Base-by-base conservation (phyloP, 2,329 filamentous ascomycete species). In the Microdochium trichocladiopsis region DNA sequence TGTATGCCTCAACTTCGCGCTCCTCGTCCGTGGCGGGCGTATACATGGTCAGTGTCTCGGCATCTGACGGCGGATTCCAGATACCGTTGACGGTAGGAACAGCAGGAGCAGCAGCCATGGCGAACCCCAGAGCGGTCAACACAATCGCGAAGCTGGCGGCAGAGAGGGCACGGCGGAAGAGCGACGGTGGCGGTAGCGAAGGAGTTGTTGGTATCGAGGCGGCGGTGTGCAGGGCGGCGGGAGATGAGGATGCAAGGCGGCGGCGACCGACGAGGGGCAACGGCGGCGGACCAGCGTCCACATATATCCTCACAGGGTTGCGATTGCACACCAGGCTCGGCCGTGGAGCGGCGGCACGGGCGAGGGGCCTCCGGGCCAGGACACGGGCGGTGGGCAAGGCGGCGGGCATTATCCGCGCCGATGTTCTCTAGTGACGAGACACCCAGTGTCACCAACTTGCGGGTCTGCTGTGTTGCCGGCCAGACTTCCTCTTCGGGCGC, bases 31-130 rank as follows among this genome's bases (percentile, higher is more conserved):
- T 80, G 28, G 69, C 66, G 14, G 82, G 81, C 3, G 69, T 69
- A 73, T 83, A 96, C 58, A 87, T 74, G 4, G 69, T 66, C 55
- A 94, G 78, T 22, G 87, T 88, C 60, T 95, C 88, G 61, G 81
- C 83, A 70, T 95, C 88, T 25, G 80, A 80, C 57, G 61, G 56
- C 21, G 81, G 80, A 54, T 74, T 71, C 54, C 79, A 57, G 56
- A 82, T 68, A 50, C 70, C 73, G 48, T 71, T 70, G 48, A 78
- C 68, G 49, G 74, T 72, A 36, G 76, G 63, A 53, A 79, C 59
- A 33, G 76, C 77, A 36, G 81, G 81, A 11, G 72, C 69, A 57
- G 76, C 72, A 50, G 79, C 73, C 73, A 86, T 82, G 57, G 70
- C 65, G 72, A 85, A 79, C 57, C 83, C 83, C 28, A 72, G 56